Evolutionary conservation across 495 filamentous ascomycete genomes (phyloP).

Genomic region (Amphirosellinia nigrospora): DNA sequence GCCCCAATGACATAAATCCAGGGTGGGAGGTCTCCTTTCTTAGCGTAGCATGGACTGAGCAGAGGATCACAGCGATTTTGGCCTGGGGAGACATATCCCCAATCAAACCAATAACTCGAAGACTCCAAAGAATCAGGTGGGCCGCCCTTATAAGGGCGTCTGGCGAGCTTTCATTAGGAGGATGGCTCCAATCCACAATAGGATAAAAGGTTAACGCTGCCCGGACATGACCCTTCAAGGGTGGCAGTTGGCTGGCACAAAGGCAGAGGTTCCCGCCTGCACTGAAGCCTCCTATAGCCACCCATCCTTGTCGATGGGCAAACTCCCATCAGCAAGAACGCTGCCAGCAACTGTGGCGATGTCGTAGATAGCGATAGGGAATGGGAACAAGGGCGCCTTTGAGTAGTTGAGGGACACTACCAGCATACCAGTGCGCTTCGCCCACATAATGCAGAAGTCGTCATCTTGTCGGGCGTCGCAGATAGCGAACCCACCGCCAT

Average conservation of each 20-base stretch:
- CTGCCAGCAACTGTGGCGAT: slow-evolving; percentile 34
- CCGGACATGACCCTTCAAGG: slow-evolving; percentile 39
- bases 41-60: slow-evolving; percentile 44
- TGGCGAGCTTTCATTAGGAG: slow-evolving; percentile 35
- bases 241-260: slow-evolving; percentile 37
- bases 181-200: slow-evolving; percentile 41
- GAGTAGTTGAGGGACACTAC: slow-evolving; percentile 47
- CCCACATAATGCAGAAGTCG: slow-evolving; percentile 40
- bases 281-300: slow-evolving; percentile 47
- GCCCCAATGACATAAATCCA: slow-evolving; percentile 42
- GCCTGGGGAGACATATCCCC: slow-evolving; percentile 41
- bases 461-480: slow-evolving; percentile 34
- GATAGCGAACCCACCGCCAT: slow-evolving; percentile 48
- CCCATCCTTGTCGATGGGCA: slow-evolving; percentile 37
- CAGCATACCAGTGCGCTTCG: slow-evolving; percentile 41
- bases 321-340: slow-evolving; percentile 32
- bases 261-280: slow-evolving; percentile 47
- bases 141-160: slow-evolving; percentile 38
- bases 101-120: slow-evolving; percentile 39
- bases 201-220: slow-evolving; percentile 45
- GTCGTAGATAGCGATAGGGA: slow-evolving; percentile 41
- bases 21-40: slow-evolving; percentile 39
- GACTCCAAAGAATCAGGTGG: slow-evolving; percentile 36
- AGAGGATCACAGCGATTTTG: slow-evolving; percentile 44
- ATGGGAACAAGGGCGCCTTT: slow-evolving; percentile 42